phyloP scores from a whole-genome alignment of 2,329 filamentous ascomycete species.

The Thelonectria rubi region DNA sequence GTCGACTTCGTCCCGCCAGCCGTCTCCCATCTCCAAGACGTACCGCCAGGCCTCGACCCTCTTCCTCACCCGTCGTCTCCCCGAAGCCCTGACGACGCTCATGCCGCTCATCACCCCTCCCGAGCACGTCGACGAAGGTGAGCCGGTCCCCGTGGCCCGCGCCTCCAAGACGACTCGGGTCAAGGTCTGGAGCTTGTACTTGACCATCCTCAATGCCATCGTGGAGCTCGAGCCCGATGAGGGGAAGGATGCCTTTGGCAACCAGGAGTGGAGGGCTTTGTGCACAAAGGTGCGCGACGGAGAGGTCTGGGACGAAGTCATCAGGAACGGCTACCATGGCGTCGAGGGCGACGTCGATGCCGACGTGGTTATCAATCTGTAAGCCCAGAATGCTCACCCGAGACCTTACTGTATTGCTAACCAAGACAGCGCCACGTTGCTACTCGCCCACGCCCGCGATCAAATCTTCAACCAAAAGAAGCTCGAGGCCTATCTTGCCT shows the following conservation, averaged over 20 bases:
- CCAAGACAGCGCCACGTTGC: constrained; percentile 76
- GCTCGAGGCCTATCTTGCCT: constrained; percentile 88
- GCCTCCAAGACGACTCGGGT: constrained; percentile 85
- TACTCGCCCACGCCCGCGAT: constrained; percentile 87
- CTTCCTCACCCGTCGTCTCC: constrained; percentile 91
- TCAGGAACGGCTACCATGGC: constrained; percentile 86
- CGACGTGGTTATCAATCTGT: constrained; percentile 92
- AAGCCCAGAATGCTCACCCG: constrained; percentile 47
- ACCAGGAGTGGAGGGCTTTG: constrained; percentile 82
- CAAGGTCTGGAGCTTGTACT: constrained; percentile 97
- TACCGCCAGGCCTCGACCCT: constrained; percentile 95
- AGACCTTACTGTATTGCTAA: constrained; percentile 29
- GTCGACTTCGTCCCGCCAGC: constrained; percentile 67
- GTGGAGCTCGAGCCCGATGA: constrained; percentile 89
- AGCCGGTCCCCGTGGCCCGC: constrained; percentile 77
- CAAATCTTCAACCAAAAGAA: constrained; percentile 87
- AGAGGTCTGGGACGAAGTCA: constrained; percentile 93
- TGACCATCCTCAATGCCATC: constrained; percentile 91
- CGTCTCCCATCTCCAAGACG: constrained; percentile 84
- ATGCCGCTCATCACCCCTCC: constrained; percentile 79
- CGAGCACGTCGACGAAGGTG: constrained; percentile 58
- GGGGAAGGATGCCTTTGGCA: constrained; percentile 87
- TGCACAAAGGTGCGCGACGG: constrained; percentile 88
- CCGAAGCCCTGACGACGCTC: constrained; percentile 87
- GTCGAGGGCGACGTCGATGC: constrained; percentile 91